Evolutionary conservation across 1,284 basidiomycete species (phyloP).

Genomic region (Crepidotus sp.): DNA sequence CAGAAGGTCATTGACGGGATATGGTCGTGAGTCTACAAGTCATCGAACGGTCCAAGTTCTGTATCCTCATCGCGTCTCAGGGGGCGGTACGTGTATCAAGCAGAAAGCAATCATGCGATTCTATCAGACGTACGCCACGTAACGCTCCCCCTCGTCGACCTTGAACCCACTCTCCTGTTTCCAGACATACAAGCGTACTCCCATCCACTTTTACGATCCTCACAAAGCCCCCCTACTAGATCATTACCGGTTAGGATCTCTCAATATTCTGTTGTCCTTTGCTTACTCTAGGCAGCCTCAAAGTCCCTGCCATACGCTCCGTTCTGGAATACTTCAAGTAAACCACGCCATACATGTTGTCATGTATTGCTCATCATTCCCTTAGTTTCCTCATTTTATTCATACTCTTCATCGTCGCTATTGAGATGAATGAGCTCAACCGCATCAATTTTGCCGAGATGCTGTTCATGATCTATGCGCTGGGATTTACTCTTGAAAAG

Average conservation of each 20-base stretch:
- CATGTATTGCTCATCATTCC: conserved; percentile 29
- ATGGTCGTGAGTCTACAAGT: conserved; percentile 47
- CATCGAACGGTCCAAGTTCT: conserved; percentile 1
- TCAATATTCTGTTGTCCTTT: background rate
- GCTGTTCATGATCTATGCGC: conserved; percentile 74
- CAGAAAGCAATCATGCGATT: conserved; percentile 77
- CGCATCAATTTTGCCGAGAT: conserved; percentile 58
- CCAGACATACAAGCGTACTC: conserved; percentile 87
- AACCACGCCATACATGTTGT: conserved; percentile 15
- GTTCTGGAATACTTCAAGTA: conserved; percentile 84
- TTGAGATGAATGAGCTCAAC: conserved; percentile 62
- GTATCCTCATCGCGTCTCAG: conserved; percentile 27
- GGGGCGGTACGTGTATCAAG: conserved; percentile 85
- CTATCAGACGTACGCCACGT: conserved; percentile 64
- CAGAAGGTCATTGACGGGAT: conserved; percentile 83
- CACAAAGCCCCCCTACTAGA: conserved; percentile 87
- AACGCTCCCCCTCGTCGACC: background rate
- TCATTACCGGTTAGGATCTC: conserved; percentile 66
- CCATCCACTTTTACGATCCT: conserved; percentile 91
- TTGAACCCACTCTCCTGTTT: conserved; percentile 2
- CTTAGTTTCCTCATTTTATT: conserved; percentile 80
- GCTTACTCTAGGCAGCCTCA: conserved; percentile 50
- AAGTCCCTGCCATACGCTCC: conserved; percentile 86
- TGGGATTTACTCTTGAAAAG: conserved; percentile 88
- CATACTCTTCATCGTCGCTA: conserved; percentile 72